Evolutionary conservation across 164 flowering plant species (phyloP).

Genomic region (Nymphaea thermarum): DNA sequence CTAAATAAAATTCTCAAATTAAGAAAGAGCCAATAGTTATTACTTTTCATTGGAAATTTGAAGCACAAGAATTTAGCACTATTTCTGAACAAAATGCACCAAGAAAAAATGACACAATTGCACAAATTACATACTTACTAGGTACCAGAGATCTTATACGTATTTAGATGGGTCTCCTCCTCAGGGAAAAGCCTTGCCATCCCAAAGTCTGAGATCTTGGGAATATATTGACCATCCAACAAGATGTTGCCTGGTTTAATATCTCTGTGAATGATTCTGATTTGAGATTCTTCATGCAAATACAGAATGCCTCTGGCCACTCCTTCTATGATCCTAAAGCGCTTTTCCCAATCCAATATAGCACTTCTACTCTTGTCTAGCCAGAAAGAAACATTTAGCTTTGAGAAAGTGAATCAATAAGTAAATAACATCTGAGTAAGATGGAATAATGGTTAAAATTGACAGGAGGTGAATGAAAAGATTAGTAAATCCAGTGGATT

Average conservation of each 20-base stretch:
- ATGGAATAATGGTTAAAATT: neutral
- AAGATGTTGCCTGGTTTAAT: constrained; percentile 5
- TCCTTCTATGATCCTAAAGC: constrained; percentile 8
- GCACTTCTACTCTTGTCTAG: constrained; percentile 8
- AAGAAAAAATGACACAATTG: too few relatives aligned
- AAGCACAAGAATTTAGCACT: neutral
- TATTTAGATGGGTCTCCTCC: constrained; percentile 11
- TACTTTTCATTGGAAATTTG: neutral
- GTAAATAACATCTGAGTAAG: neutral
- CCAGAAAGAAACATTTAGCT: neutral
- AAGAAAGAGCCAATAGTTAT: neutral
- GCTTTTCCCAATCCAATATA: constrained; percentile 9
- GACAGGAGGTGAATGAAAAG: too few relatives aligned
- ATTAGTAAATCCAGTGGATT: too few relatives aligned
- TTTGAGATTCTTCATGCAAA: constrained; percentile 10
- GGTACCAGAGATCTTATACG: constrained; percentile 72
- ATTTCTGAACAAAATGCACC: neutral
- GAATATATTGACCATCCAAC: constrained; percentile 7
- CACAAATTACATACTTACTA: constrained; percentile 32
- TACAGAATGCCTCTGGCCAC: constrained; percentile 9
- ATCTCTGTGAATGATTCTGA: constrained; percentile 3
- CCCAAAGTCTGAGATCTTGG: constrained; percentile 17
- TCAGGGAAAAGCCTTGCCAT: constrained; percentile 12
- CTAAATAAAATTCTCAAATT: too few relatives aligned
- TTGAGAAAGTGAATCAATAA: neutral